Percentiles rank a stretch among this genome's conserved stretches.
Conservation (phyloP, 2,329 filamentous ascomycete genomes). For the Nannizzia gypsea region DNA sequence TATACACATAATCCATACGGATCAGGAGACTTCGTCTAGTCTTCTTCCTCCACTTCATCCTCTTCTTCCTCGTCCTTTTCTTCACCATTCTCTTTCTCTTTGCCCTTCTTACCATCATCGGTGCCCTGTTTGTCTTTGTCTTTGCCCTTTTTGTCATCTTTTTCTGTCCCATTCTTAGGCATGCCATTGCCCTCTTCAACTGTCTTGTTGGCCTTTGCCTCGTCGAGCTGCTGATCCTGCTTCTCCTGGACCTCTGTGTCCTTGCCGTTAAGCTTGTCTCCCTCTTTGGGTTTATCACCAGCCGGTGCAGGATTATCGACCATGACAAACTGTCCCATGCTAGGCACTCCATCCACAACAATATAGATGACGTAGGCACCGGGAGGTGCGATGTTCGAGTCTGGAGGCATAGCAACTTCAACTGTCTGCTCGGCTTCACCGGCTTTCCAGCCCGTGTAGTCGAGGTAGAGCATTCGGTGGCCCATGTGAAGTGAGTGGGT, state of each 20-base stretch:
- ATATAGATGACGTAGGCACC: constrained; percentile 52
- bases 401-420: constrained; percentile 44
- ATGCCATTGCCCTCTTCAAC: not conserved
- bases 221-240: not conserved
- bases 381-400: constrained; percentile 44
- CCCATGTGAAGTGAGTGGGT: constrained; percentile 53
- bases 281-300: not conserved
- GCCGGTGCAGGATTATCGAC: constrained; percentile 8
- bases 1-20: not conserved
- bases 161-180: not conserved
- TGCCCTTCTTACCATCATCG: not conserved
- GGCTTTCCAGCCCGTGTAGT: constrained; percentile 37
- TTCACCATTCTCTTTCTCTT: not conserved
- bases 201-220: not conserved
- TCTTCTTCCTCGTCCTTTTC: not conserved
- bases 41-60: not conserved
- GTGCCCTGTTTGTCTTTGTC: not conserved
- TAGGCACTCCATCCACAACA: constrained; percentile 44
- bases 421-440: constrained; percentile 34
- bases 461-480: constrained; percentile 46
- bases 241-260: not conserved
- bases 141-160: not conserved
- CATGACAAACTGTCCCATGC: constrained; percentile 41
- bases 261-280: not conserved
- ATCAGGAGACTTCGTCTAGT: not conserved